Evolutionary conservation across 768 basidiomycete species (phyloP).

Genomic region (Hygrophorus pudorinus): DNA sequence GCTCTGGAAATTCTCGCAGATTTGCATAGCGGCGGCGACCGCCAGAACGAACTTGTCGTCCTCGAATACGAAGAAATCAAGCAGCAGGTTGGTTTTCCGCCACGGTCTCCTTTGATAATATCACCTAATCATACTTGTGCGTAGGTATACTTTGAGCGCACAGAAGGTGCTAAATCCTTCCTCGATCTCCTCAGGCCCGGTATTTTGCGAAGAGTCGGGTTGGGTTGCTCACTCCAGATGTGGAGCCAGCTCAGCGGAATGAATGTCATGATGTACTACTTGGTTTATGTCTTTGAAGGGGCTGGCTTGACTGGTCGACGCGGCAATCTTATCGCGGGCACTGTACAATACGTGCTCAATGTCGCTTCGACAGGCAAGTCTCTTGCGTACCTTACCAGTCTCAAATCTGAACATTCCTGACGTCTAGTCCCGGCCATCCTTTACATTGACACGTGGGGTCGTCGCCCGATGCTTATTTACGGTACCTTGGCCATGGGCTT

Average conservation of each 20-base stretch:
- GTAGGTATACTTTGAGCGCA: constrained; percentile 46
- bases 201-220: constrained; percentile 58
- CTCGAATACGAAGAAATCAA: constrained; percentile 66
- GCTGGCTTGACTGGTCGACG: constrained; percentile 69
- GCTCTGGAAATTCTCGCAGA: constrained; percentile 68
- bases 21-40: constrained; percentile 58
- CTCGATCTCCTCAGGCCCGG: constrained; percentile 58
- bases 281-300: constrained; percentile 65
- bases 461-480: constrained; percentile 61
- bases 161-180: constrained; percentile 63
- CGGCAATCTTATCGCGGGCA: constrained; percentile 63
- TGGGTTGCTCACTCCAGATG: constrained; percentile 67
- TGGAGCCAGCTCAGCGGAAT: constrained; percentile 73
- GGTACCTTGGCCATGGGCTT: constrained; percentile 64
- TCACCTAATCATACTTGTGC: background rate
- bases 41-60: constrained; percentile 47
- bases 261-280: constrained; percentile 78
- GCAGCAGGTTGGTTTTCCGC: constrained; percentile 31
- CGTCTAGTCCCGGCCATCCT: constrained; percentile 39
- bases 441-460: constrained; percentile 74
- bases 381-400: background rate
- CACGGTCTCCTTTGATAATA: background rate
- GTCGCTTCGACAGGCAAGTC: constrained; percentile 28
- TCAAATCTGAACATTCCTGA: background rate
- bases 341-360: constrained; percentile 55